Evolutionary conservation across 805 yeast genomes (phyloP).

Genomic region (Lachancea thermotolerans): DNA sequence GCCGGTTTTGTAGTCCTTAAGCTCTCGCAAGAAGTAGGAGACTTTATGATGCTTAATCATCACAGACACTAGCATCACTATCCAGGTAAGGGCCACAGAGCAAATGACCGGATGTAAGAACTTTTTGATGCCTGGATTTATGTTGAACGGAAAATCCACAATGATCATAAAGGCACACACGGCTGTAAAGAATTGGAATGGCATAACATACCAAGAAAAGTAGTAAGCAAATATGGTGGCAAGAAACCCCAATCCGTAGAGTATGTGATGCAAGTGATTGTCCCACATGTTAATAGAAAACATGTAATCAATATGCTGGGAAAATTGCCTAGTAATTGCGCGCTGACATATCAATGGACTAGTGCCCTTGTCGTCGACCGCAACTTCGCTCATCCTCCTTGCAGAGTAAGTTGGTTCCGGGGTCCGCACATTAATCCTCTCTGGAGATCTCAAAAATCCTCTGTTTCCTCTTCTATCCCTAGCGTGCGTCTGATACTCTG

Average conservation of each 20-base stretch:
- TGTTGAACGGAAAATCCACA: slow-evolving; percentile 34
- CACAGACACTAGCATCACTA: slow-evolving; percentile 55
- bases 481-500: neutral
- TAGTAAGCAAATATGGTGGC: slow-evolving; percentile 19
- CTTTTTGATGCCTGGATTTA: slow-evolving; percentile 38
- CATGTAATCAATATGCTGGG: slow-evolving; percentile 11
- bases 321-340: slow-evolving; percentile 17
- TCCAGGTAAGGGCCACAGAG: slow-evolving; percentile 56
- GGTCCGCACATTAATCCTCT: neutral
- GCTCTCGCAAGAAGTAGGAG: slow-evolving; percentile 43
- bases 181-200: slow-evolving; percentile 56
- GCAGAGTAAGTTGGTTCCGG: slow-evolving; percentile 4
- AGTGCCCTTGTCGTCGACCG: neutral
- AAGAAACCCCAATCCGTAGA: slow-evolving; percentile 16
- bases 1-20: slow-evolving; percentile 60
- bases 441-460: neutral
- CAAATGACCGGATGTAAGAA: slow-evolving; percentile 67
- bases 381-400: neutral
- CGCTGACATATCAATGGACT: slow-evolving; percentile 14
- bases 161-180: slow-evolving; percentile 50
- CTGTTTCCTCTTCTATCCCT: neutral
- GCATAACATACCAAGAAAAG: slow-evolving; percentile 43
- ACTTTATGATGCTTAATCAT: slow-evolving; percentile 36
- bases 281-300: slow-evolving; percentile 18
- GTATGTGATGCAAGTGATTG: slow-evolving; percentile 17